Evolutionary conservation across 2,329 filamentous ascomycete genomes (phyloP), one percentile per base, ranked within the genome.

Genomic region (Colletotrichum trifolii): DNA sequence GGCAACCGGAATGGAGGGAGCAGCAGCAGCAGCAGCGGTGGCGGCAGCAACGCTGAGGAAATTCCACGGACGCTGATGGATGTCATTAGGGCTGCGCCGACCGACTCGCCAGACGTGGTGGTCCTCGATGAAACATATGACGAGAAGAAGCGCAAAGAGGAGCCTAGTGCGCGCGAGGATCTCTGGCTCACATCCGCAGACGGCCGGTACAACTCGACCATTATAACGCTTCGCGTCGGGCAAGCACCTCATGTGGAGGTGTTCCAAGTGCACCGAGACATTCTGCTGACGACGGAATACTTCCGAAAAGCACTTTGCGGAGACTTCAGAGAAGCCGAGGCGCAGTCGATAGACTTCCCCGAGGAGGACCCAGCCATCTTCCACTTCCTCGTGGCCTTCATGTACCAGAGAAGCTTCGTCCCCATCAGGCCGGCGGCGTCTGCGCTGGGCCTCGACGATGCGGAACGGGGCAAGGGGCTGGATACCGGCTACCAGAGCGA

Each of bases 281-380:
- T 86, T 54, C 76, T 85, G 25, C 68, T 78, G 42, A 81, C 79
- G 67, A 78, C 78, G 11, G 78, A 82, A 57, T 85, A 81, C 74
- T 85, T 85, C 69, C 76, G 76, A 54, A 83, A 77, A 66, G 82
- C 83, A 12, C 74, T 85, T 7, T 79, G 79, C 64, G 82, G 83
- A 40, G 73, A 75, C 34, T 85, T 84, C 68, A 76, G 70, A 54
- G 83, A 85, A 69, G 78, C 81, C 2, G 75, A 74, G 17, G 75
- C 79, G 13, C 81, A 84, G 66, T 76, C 77, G 12, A 78, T 86
- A 55, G 76, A 83, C 68, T 73, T 86, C 2, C 82, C 82, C 0
- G 83, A 85, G 62, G 83, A 85, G 64, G 78, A 84, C 67, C 81
- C 83, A 3, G 78, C 79, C 58, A 78, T 83, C 50, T 85, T 86